Evolutionary conservation across 1,139 yeast species (phyloP).

Genomic region (Blastobotrys aristatus): DNA sequence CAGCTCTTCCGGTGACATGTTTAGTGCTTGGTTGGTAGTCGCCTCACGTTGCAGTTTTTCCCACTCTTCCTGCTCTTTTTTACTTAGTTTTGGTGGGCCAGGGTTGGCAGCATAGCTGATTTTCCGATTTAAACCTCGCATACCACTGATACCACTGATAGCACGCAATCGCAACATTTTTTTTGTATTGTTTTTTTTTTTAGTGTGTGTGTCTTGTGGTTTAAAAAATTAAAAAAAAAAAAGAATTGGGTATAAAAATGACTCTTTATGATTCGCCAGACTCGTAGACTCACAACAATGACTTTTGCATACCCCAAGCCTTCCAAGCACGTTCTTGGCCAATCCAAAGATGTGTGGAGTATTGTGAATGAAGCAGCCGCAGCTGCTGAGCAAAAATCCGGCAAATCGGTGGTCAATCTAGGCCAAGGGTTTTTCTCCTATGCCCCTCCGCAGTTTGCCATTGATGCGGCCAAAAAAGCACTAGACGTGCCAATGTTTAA

Average conservation of each 20-base stretch:
- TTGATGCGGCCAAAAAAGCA: conserved; percentile 75
- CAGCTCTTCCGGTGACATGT: conserved; percentile 55
- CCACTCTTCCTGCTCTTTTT: conserved; percentile 88
- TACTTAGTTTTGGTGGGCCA: conserved; percentile 79
- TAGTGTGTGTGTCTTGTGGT: too few relatives aligned
- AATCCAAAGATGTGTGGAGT: conserved; percentile 81
- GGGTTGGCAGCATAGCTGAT: conserved; percentile 37
- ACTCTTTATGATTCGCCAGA: background rate
- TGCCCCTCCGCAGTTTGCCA: conserved; percentile 86
- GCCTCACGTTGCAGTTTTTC: conserved; percentile 81
- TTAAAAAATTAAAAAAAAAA: too few relatives aligned
- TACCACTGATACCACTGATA: too few relatives aligned
- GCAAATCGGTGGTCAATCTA: conserved; percentile 72
- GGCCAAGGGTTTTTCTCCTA: conserved; percentile 98
- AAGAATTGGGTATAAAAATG: too few relatives aligned
- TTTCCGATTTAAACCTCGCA: too few relatives aligned
- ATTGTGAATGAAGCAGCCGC: conserved; percentile 94
- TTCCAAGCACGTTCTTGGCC: conserved; percentile 22
- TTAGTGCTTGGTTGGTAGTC: conserved; percentile 67
- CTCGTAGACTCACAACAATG: background rate
- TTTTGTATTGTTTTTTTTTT: too few relatives aligned
- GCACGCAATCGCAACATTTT: too few relatives aligned
- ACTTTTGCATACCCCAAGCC: conserved; percentile 20
- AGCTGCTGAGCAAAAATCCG: conserved; percentile 57
- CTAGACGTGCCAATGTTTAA: conserved; percentile 67